Evolutionary conservation across 2,329 filamentous ascomycete genomes (phyloP).

Genomic region (Botryotinia narcissicola): DNA sequence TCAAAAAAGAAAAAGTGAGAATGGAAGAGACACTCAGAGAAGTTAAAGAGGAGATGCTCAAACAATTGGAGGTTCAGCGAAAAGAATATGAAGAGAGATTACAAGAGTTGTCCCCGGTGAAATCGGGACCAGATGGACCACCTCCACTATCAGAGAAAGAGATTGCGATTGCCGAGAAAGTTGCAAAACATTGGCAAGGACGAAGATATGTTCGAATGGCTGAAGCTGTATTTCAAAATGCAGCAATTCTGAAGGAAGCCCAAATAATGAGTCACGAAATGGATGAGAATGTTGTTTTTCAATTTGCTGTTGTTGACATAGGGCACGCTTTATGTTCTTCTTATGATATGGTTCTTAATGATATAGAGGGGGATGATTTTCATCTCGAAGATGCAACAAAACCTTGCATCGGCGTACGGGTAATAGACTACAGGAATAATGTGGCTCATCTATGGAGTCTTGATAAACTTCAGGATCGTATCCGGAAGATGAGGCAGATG

Average conservation of each 20-base stretch:
- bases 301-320: conserved; percentile 86
- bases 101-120: conserved; percentile 68
- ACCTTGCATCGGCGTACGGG: conserved; percentile 85
- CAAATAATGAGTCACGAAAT: conserved; percentile 98
- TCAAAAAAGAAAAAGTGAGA: conserved; percentile 74
- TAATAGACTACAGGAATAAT: conserved; percentile 83
- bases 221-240: conserved; percentile 84
- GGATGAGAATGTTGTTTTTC: conserved; percentile 88
- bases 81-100: conserved; percentile 82
- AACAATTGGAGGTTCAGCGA: conserved; percentile 78
- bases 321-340: conserved; percentile 89
- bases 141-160: conserved; percentile 64
- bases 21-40: conserved; percentile 80
- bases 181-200: conserved; percentile 73
- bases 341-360: conserved; percentile 94
- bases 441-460: conserved; percentile 93
- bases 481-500: conserved; percentile 93
- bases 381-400: conserved; percentile 79
- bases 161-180: conserved; percentile 63
- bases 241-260: conserved; percentile 85
- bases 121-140: conserved; percentile 45
- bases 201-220: conserved; percentile 92
- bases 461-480: conserved; percentile 82
- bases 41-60: conserved; percentile 85
- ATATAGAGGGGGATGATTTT: conserved; percentile 78